These are phyloP conservation scores for Aspergillus viridinutans DNA, from an alignment of 2,329 filamentous ascomycete species.

Conservation along the genomic window DNA sequence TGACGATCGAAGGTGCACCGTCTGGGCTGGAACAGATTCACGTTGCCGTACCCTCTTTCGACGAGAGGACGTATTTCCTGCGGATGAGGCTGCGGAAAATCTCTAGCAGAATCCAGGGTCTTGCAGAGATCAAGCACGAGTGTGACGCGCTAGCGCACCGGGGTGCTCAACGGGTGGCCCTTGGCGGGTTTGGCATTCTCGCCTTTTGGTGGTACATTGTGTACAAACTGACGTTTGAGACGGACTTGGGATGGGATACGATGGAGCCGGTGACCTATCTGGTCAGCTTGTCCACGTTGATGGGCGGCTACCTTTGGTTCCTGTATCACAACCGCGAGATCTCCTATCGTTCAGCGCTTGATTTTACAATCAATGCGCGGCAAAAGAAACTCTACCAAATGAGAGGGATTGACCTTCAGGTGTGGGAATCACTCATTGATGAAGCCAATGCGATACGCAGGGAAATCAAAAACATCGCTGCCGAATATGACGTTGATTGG, in stretches of 20 bases:
- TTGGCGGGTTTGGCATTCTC: slow-evolving; percentile 71
- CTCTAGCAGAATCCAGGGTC: slow-evolving; percentile 61
- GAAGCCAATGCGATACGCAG: slow-evolving; percentile 72
- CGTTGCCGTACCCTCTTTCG: slow-evolving; percentile 80
- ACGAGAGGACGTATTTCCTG: slow-evolving; percentile 85
- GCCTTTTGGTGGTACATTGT: slow-evolving; percentile 77
- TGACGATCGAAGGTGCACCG: slow-evolving; percentile 70
- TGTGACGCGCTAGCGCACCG: slow-evolving; percentile 75
- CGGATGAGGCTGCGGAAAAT: slow-evolving; percentile 71
- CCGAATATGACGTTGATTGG: slow-evolving; percentile 89
- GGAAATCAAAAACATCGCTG: slow-evolving; percentile 75
- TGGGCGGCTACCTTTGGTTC: slow-evolving; percentile 91
- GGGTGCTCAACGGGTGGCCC: slow-evolving; percentile 72
- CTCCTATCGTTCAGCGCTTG: slow-evolving; percentile 79
- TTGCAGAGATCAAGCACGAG: slow-evolving; percentile 72
- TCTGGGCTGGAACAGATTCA: slow-evolving; percentile 62
- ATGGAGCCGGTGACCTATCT: slow-evolving; percentile 91
- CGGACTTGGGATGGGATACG: slow-evolving; percentile 80
- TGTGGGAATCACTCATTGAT: slow-evolving; percentile 74
- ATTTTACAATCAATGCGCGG: slow-evolving; percentile 75
- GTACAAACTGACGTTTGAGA: slow-evolving; percentile 64
- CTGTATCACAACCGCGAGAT: slow-evolving; percentile 88
- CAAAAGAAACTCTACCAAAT: slow-evolving; percentile 72
- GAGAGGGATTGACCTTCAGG: slow-evolving; percentile 68
- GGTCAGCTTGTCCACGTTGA: slow-evolving; percentile 77